Evolutionary conservation across 257 asterid genomes (phyloP), one percentile per base, ranked within the genome.

Genomic region (Henckelia pumila): DNA sequence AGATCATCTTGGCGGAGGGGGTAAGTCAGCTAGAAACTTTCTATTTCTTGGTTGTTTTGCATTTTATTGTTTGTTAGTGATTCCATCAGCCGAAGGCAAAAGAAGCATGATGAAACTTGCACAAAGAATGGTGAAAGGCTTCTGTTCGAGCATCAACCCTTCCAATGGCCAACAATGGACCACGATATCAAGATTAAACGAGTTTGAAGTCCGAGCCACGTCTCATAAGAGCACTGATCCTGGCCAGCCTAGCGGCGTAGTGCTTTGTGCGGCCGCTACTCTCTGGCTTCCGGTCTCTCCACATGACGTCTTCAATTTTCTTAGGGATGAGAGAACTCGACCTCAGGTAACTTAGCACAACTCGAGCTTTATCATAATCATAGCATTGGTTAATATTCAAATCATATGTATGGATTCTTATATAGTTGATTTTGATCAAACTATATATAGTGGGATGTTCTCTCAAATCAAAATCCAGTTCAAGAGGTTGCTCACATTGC

Each of bases 31-130:
- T n/a, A 16, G 55, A 47, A 47, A 47, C 17, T 16, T 47, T n/a
- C n/a, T n/a, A n/a, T n/a, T n/a, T n/a, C n/a, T n/a, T 4, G 17
- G 50, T 40, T 40, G 8, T 16, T 16, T 17, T 5, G 7, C 35
- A 3, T 40, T 47, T 47, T 66, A 7, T 21, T 21, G 11, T 25
- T 61, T 25, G 13, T 11, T 73, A 90, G 98, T 78, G 53, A 87
- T 85, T 60, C 88, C 96, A 11, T 85, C 96, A 0, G 77, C 91
- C 0, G 96, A 94, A 64, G 99, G 98, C 40, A 91, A 83, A 70
- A 73, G 94, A 63, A 94, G 98, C 83, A 87, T 94, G 95, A 87
- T 86, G 95, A 94, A 83, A 69, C 94, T 94, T 11, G 89, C 96
- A 0, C 89, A 89, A 60, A 88, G 99, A 79, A 87, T 94, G 96